Percentiles rank a stretch among this genome's conserved stretches.
phyloP scores from a whole-genome alignment of 495 filamentous ascomycete species.

The Penicillium lividum region DNA sequence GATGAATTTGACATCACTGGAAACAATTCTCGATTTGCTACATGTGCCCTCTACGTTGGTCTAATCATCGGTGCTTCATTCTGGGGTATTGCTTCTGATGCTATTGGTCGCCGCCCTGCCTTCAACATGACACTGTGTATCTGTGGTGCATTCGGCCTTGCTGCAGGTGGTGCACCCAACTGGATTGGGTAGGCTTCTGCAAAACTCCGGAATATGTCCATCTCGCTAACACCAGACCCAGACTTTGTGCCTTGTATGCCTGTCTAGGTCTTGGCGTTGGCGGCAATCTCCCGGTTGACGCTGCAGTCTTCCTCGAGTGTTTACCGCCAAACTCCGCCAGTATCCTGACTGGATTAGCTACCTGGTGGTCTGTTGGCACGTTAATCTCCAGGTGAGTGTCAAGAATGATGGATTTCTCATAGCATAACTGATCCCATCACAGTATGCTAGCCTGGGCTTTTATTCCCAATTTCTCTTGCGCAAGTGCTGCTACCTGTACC shows the following conservation, averaged over 20 bases:
- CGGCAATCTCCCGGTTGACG: slow-evolving; percentile 51
- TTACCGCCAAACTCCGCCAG: slow-evolving; percentile 46
- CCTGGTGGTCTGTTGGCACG: slow-evolving; percentile 57
- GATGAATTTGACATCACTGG: slow-evolving; percentile 47
- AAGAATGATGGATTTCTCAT: background rate
- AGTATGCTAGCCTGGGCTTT: slow-evolving; percentile 54
- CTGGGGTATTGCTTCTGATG: slow-evolving; percentile 61
- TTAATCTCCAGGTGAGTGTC: slow-evolving; percentile 38
- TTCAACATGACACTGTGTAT: slow-evolving; percentile 61
- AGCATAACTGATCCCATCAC: slow-evolving; percentile 28
- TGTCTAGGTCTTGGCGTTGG: slow-evolving; percentile 50
- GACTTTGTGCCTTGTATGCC: slow-evolving; percentile 42
- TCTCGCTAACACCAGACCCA: slow-evolving; percentile 10
- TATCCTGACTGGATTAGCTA: slow-evolving; percentile 49
- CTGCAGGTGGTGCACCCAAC: slow-evolving; percentile 46
- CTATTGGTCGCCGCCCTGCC: slow-evolving; percentile 58
- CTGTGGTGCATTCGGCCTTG: slow-evolving; percentile 55
- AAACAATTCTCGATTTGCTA: slow-evolving; percentile 48
- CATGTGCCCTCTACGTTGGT: slow-evolving; percentile 46
- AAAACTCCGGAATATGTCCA: background rate
- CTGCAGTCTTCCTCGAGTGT: slow-evolving; percentile 56
- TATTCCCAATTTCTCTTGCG: slow-evolving; percentile 43
- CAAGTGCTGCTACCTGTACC: slow-evolving; percentile 47
- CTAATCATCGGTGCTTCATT: slow-evolving; percentile 59
- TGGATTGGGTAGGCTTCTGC: slow-evolving; percentile 40